Conservation (phyloP, 2,329 filamentous ascomycete species). For the Periglandula ipomoeae region DNA sequence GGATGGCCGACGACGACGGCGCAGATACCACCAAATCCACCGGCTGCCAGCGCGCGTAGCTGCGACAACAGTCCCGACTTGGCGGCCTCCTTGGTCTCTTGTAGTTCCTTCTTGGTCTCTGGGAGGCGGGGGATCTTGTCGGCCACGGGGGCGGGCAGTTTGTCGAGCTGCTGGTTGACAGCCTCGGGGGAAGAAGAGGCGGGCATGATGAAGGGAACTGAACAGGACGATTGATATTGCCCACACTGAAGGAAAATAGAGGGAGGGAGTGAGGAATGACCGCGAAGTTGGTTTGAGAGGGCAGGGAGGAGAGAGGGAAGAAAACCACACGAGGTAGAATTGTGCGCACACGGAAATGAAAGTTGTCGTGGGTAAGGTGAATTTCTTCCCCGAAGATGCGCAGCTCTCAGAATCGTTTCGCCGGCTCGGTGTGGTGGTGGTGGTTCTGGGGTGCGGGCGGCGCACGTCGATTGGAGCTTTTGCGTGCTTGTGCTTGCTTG, state of each 20-base stretch:
- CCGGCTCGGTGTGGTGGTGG: too few relatives aligned
- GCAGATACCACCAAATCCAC: constrained; percentile 88
- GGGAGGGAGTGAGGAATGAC: not conserved
- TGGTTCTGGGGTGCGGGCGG: too few relatives aligned
- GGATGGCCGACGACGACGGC: constrained; percentile 93
- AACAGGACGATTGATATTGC: too few relatives aligned
- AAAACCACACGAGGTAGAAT: not conserved
- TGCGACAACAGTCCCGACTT: constrained; percentile 34
- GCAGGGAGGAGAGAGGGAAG: not conserved
- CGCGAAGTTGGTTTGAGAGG: not conserved
- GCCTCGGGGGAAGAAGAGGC: constrained; percentile 13
- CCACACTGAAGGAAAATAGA: constrained; percentile 1
- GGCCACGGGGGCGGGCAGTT: constrained; percentile 24
- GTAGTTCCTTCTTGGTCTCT: constrained; percentile 29
- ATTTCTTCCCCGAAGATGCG: not conserved
- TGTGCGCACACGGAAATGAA: not conserved
- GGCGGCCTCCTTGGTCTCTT: constrained; percentile 28
- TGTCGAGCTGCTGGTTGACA: constrained; percentile 13
- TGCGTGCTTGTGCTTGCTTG: too few relatives aligned
- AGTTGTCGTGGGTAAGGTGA: constrained; percentile 8
- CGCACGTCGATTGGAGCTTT: too few relatives aligned
- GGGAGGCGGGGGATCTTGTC: constrained; percentile 36
- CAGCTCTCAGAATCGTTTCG: not conserved
- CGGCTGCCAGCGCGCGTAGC: constrained; percentile 75
- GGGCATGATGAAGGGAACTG: too few relatives aligned